phyloP scores from a whole-genome alignment of 306 rosid genomes.

The Glycine latifolia region DNA sequence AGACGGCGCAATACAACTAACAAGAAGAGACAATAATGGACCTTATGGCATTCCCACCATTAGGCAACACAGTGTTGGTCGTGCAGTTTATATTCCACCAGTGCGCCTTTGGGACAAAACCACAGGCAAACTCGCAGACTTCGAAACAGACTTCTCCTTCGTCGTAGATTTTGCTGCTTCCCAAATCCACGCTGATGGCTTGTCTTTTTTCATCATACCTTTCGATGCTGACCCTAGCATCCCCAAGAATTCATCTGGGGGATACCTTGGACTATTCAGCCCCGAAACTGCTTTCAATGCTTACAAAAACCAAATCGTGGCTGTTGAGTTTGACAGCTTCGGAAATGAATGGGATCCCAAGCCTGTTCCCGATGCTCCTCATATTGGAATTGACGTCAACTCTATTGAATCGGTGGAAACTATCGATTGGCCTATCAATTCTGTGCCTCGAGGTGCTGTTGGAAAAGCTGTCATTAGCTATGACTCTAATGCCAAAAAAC shows the following conservation, averaged over 20 bases:
- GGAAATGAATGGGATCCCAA: conserved; percentile 55
- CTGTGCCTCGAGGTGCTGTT: not conserved
- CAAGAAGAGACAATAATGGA: too few relatives aligned
- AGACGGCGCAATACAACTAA: too few relatives aligned
- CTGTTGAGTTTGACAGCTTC: conserved; percentile 63
- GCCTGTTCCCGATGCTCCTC: conserved; percentile 25
- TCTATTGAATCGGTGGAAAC: not conserved
- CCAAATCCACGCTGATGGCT: conserved; percentile 52
- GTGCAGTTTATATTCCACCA: not conserved
- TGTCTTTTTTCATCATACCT: conserved; percentile 63
- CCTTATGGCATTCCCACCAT: not conserved
- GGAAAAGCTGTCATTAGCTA: conserved; percentile 38
- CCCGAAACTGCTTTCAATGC: conserved; percentile 26
- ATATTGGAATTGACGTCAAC: conserved; percentile 62
- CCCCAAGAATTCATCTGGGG: conserved; percentile 46
- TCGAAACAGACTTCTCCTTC: not conserved
- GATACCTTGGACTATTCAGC: conserved; percentile 45
- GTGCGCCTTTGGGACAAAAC: not conserved
- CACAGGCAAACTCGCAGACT: not conserved
- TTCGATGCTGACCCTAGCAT: conserved; percentile 31
- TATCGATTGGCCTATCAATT: conserved; percentile 22
- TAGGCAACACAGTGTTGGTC: not conserved
- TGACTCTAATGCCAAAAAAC: not conserved
- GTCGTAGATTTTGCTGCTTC: too few relatives aligned
- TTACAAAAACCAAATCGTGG: conserved; percentile 50